Conservation (phyloP, 805 yeast genomes). For the Starmerella apicola region DNA sequence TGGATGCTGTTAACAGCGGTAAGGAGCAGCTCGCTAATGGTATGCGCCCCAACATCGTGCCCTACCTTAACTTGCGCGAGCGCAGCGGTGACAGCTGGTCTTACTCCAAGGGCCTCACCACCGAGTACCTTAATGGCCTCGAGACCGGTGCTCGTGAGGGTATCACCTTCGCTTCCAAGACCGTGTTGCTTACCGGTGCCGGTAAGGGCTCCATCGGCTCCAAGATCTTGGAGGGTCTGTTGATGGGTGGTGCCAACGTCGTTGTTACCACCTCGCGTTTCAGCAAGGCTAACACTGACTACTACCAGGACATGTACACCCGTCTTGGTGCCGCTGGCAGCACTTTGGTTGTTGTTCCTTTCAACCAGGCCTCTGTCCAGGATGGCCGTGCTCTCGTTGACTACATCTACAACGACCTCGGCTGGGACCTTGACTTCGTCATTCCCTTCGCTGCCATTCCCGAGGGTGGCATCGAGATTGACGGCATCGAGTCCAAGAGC, state of each 20-base stretch:
- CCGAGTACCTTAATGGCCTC: conserved; percentile 73
- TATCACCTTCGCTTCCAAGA: conserved; percentile 74
- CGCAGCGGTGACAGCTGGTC: conserved; percentile 67
- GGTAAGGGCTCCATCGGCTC: conserved; percentile 99
- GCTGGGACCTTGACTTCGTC: conserved; percentile 94
- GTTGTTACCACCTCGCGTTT: conserved; percentile 92
- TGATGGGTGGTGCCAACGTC: conserved; percentile 97
- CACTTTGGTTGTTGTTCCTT: conserved; percentile 89
- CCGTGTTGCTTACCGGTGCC: conserved; percentile 91
- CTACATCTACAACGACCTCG: conserved; percentile 75
- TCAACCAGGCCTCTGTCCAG: conserved; percentile 93
- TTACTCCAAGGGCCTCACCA: conserved; percentile 67
- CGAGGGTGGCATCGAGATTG: conserved; percentile 94
- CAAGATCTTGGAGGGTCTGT: conserved; percentile 83
- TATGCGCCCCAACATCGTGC: conserved; percentile 54
- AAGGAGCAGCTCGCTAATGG: conserved; percentile 17
- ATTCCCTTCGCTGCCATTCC: conserved; percentile 99
- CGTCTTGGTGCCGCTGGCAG: conserved; percentile 89
- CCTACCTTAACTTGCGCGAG: conserved; percentile 85
- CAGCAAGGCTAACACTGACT: conserved; percentile 88
- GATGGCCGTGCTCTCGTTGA: conserved; percentile 79
- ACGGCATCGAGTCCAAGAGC: conserved; percentile 82
- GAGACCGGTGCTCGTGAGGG: conserved; percentile 94
- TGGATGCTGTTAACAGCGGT: conserved; percentile 6
- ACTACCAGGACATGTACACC: conserved; percentile 85